Evolutionary conservation across 169 alveolate genomes (phyloP), one percentile per base, ranked within the genome.

Genomic region (Plasmodium berghei): DNA sequence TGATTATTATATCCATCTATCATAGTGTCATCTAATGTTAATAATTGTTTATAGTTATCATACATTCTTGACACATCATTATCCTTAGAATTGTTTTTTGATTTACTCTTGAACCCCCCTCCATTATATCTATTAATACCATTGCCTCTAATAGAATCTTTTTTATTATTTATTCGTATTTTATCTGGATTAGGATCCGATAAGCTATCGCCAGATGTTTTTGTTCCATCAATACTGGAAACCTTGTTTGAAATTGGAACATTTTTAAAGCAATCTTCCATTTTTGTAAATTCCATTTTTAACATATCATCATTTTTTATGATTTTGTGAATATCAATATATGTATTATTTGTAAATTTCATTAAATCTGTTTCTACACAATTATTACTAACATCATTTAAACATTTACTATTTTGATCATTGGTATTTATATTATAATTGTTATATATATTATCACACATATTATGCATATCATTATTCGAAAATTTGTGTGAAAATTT

Each of bases 311-410:
- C 83, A 45, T 87, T 87, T 48, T 70, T 70, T 45, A 74, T 40
- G 16, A 74, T 70, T 74, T 87, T 87, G 18, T 87, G 88, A 12
- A 74, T 70, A 62, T 87, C 88, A 1, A 54, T 34, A 62, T 87
- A 74, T 12, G 88, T 73, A 58, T 18, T 87, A 52, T 70, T 87
- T 3, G 88, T 45, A 62, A 74, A 74, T 26, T 46, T 69, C 10
- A 73, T 24, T n/a, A 74, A 54, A 55, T 87, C 88, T 24, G 56
- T 28, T 64, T 70, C 88, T 28, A 74, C 46, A 46, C 52, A 49
- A 20, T 24, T 56, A 18, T 70, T 69, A n/a, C n/a, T 69, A 3
- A 9, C 6, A 10, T 22, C 48, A 62, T 49, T 67, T 12, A 34
- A 3, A 4, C 42, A 34, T 4, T 34, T 34, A 34, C 0, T 34